Evolutionary conservation across 129 eudicot genomes (phyloP), one percentile per base, ranked within the genome.

Genomic region (Solidago caesia): DNA sequence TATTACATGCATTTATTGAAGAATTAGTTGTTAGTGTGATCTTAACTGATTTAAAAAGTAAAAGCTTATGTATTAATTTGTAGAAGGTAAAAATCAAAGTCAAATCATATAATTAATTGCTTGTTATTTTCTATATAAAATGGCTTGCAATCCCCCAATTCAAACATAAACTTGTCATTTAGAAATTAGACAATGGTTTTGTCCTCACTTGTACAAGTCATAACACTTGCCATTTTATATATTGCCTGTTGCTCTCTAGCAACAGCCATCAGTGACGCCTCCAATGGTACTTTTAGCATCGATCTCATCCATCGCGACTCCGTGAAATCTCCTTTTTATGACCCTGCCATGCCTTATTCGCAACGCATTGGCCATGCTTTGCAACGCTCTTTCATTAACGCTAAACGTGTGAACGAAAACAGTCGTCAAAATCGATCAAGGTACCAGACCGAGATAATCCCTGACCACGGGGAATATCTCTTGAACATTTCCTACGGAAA

Each of bases 261-360:
- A 9, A 39, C 57, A n/a, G 43, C 71, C 52, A 11, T 9, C 25
- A 27, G 55, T 1, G 39, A 33, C 39, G 39, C 39, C 3, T 33
- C 39, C 3, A 1, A 33, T 26, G 59, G 27, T 10, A 49, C 66
- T 13, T 53, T 83, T 56, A 78, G 44, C 57, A 29, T 83, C 63
- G 69, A 83, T 33, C 81, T 83, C 62, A 71, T 74, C 9, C 81
- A 82, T 21, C 83, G 83, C 2, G 86, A 82, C 53, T 82, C 86
- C 53, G 29, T 76, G 0, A 14, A 62, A 6, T 83, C 86, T 6
- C 86, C 86, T 25, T 74, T 83, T 45, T 74, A 83, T 25, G 70
- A 83, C 3, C 60, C 45, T 10, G 41, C 71, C 48, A 44, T 55
- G 43, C 52, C 62, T 42, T 71, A 45, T 47, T 68, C 83, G 5